Conservation (phyloP, 208 protist species). For the Trypanosoma avium region DNA sequence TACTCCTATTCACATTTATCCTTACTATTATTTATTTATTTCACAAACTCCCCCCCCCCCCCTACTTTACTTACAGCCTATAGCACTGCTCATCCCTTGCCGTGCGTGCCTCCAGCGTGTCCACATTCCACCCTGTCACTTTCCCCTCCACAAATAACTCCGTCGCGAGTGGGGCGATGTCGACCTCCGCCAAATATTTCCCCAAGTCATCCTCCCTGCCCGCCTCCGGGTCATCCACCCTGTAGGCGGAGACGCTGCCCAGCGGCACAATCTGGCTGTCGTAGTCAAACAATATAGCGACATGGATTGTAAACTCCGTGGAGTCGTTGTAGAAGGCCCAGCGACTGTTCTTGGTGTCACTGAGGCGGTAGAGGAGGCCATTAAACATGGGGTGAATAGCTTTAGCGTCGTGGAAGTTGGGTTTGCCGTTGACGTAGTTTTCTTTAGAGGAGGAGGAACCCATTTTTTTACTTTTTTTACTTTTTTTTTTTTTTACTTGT, state of each 20-base stretch:
- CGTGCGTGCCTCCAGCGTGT: conserved; percentile 77
- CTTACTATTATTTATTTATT: conserved; percentile 6
- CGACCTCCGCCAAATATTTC: conserved; percentile 79
- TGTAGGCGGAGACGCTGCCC: conserved; percentile 62
- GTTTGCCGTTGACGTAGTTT: conserved; percentile 53
- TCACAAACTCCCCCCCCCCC: neutral
- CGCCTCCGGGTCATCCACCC: conserved; percentile 73
- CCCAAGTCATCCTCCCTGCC: conserved; percentile 76
- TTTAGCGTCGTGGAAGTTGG: conserved; percentile 41
- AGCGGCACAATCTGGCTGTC: conserved; percentile 78
- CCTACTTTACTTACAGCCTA: conserved; percentile 40
- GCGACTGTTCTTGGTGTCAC: conserved; percentile 41
- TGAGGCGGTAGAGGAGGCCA: conserved; percentile 64
- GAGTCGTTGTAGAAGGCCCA: conserved; percentile 89
- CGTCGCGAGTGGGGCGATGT: conserved; percentile 62
- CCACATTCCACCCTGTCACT: conserved; percentile 72
- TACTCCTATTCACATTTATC: neutral
- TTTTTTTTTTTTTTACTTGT: conserved; percentile 1
- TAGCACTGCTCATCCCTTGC: conserved; percentile 52
- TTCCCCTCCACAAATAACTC: conserved; percentile 74
- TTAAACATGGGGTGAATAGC: conserved; percentile 73
- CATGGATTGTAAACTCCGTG: conserved; percentile 62
- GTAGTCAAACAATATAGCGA: conserved; percentile 84
- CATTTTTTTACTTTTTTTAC: conserved; percentile 4
- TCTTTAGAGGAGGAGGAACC: neutral